Base-by-base conservation (phyloP, 2,329 filamentous ascomycete genomes). In the Trichoderma gracile region DNA sequence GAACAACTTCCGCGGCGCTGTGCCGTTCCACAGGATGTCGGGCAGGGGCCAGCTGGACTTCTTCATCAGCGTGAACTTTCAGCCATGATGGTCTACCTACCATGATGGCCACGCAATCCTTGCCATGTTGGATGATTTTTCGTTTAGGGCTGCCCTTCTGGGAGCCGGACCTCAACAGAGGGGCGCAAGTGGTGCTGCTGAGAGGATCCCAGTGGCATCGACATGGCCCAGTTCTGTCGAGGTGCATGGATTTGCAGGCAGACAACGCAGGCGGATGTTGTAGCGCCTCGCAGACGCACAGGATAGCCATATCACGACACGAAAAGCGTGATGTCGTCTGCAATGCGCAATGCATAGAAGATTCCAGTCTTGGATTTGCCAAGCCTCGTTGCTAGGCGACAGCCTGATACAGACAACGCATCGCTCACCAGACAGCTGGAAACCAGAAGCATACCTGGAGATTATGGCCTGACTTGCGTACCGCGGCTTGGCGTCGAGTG, bases 381-480 rank as follows among this genome's bases (percentile, higher is more conserved):
- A 42, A 10, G 15, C 27, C 8, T 42, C 10, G 40, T 21, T 53
- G 15, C 58, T 40, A 17, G 38, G 25, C 25, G 7, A 49, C 15
- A 17, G 21, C 23, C 30, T 42, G 23, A 21, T 42, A 45, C 23
- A 61, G 30, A 19, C 38, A 33, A 25, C 21, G 45, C 17, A 54
- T 38, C 15, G n/a, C 33, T 38, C 15, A 38, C 38, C 40, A 23
- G 40, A 54, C 38, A 46, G 59, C 19, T 23, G 33, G 12, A 27
- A 46, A 33, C 33, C 27, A 42, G 59, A 46, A 54, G 42, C 59
- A 62, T 54, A 27, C n/a, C 30, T 62, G 49, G 38, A 62, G 25
- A 30, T 25, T 33, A 21, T 46, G 49, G 23, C 17, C 43, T 19
- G 45, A 55, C 49, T 43, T 49, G 58, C 12, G 52, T n/a, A 42